Conservation (phyloP, 192 early-diverging fungal genomes). For the Coemansia sp. region DNA sequence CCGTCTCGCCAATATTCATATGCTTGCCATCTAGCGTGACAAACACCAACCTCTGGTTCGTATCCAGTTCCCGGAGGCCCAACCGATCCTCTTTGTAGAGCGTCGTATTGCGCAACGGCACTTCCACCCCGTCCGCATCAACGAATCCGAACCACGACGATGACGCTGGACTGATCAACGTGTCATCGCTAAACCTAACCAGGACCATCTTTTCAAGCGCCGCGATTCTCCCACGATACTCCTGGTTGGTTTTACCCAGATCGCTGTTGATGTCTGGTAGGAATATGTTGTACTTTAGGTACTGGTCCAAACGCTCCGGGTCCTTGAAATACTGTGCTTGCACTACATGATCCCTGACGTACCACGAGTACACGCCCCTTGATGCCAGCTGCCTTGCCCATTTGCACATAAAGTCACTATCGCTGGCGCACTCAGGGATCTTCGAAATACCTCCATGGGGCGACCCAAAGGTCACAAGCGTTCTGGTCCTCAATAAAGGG, state of each 20-base stretch:
- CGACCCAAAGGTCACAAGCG: constrained; percentile 84
- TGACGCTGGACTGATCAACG: constrained; percentile 67
- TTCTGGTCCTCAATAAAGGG: constrained; percentile 67
- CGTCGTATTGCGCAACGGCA: constrained; percentile 57
- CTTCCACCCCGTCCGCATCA: constrained; percentile 55
- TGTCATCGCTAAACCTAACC: constrained; percentile 76
- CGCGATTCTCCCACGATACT: constrained; percentile 61
- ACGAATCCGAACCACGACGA: constrained; percentile 75
- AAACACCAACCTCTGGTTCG: constrained; percentile 39
- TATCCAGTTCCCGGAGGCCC: constrained; percentile 60
- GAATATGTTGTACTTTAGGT: constrained; percentile 78
- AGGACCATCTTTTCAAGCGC: constrained; percentile 78
- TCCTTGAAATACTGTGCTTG: constrained; percentile 97
- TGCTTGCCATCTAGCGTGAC: constrained; percentile 35
- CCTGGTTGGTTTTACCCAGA: constrained; percentile 50
- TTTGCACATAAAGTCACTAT: constrained; percentile 60
- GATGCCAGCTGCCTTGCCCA: constrained; percentile 77
- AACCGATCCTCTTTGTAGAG: constrained; percentile 73
- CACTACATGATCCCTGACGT: constrained; percentile 78
- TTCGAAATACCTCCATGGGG: constrained; percentile 81
- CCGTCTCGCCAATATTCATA: constrained; percentile 37
- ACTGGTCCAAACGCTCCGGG: constrained; percentile 61
- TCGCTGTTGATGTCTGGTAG: constrained; percentile 91
- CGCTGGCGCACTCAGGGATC: constrained; percentile 72
- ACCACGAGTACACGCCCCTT: constrained; percentile 80